Percentiles rank a stretch among this genome's conserved stretches.
These are phyloP conservation scores for Anthracocystis walkeri DNA, from an alignment of 1,284 basidiomycete species.

Conservation along the genomic window DNA sequence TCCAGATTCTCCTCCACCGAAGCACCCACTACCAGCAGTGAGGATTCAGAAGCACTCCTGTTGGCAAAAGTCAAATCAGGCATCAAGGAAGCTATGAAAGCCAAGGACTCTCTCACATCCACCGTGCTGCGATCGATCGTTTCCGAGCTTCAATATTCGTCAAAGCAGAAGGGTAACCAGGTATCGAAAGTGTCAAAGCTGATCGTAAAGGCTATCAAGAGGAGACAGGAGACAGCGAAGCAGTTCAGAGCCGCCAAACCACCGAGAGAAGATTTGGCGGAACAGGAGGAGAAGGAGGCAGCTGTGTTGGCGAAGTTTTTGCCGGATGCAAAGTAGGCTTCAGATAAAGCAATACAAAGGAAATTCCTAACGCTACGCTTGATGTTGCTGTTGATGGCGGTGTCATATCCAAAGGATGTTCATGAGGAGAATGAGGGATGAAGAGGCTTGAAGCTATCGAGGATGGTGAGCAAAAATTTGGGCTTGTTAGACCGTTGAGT, in stretches of 20 bases:
- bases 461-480: background rate
- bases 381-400: too few relatives aligned
- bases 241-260: constrained; percentile 56
- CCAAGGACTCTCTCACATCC: constrained; percentile 53
- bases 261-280: constrained; percentile 55
- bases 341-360: background rate
- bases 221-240: constrained; percentile 50
- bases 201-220: constrained; percentile 54
- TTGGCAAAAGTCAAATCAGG: constrained; percentile 51
- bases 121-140: constrained; percentile 58
- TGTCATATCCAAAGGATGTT: background rate
- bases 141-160: constrained; percentile 58
- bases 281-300: constrained; percentile 59
- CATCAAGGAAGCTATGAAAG: constrained; percentile 60
- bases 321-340: constrained; percentile 27
- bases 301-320: constrained; percentile 49
- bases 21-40: constrained; percentile 9
- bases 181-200: constrained; percentile 45
- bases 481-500: background rate
- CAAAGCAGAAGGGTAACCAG: constrained; percentile 47
- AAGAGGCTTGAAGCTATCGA: background rate
- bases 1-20: constrained; percentile 32
- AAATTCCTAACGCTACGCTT: background rate
- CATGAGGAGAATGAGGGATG: background rate
- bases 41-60: constrained; percentile 45